These are phyloP conservation scores for Pythium biforme DNA, from an alignment of 352 stramenopile species.

Conservation along the genomic window DNA sequence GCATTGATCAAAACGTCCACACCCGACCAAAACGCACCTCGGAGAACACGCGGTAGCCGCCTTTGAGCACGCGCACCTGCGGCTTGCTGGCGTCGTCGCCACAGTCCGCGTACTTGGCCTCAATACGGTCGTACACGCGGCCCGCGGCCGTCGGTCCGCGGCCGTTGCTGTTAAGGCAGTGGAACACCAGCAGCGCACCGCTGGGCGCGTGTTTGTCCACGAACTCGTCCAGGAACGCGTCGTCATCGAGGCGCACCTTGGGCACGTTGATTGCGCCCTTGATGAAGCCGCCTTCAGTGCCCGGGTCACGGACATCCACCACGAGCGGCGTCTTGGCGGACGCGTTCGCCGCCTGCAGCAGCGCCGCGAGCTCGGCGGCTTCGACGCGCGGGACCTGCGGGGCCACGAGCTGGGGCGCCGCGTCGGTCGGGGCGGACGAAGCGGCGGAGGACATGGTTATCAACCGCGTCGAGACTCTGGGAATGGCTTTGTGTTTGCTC, in stretches of 20 bases:
- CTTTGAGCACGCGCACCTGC: conserved; percentile 29
- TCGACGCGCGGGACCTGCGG: conserved; percentile 27
- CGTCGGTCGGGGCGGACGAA: background rate
- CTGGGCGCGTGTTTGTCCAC: conserved; percentile 24
- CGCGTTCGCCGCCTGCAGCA: conserved; percentile 14
- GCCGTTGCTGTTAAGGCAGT: conserved; percentile 39
- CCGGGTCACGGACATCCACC: conserved; percentile 35
- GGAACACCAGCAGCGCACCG: conserved; percentile 35
- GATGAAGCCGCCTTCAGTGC: conserved; percentile 35
- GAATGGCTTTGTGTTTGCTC: background rate
- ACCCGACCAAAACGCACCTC: conserved; percentile 18
- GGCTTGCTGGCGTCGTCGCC: conserved; percentile 24
- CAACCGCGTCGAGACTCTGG: no score
- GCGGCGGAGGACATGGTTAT: conserved; percentile 1
- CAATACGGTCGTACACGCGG: conserved; percentile 29
- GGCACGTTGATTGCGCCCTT: conserved; percentile 36
- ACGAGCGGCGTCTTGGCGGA: conserved; percentile 18
- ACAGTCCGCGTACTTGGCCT: conserved; percentile 6
- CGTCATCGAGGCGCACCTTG: conserved; percentile 33
- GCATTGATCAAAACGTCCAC: background rate
- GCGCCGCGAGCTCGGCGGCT: conserved; percentile 24
- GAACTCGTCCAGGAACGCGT: conserved; percentile 35
- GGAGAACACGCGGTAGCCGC: conserved; percentile 35
- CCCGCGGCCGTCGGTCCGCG: conserved; percentile 25
- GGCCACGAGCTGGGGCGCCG: conserved; percentile 23